These are phyloP conservation scores for Elsinoe fawcettii DNA, from an alignment of 2,329 filamentous ascomycete genomes.

Conservation along the genomic window DNA sequence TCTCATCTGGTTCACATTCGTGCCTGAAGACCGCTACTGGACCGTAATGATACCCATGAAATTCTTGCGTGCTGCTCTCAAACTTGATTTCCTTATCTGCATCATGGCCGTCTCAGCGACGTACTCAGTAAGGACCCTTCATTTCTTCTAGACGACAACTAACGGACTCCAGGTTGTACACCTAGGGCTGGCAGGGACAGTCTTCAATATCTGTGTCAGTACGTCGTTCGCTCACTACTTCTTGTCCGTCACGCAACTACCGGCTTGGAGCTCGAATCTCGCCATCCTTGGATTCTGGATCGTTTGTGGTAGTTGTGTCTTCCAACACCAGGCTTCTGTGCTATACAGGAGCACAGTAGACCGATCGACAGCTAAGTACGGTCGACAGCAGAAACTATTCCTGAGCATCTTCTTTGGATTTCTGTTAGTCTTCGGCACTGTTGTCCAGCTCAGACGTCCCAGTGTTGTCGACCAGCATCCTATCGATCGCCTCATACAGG, in stretches of 20 bases:
- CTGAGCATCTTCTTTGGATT: conserved; percentile 27
- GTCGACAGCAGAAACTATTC: not conserved
- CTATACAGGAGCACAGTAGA: not conserved
- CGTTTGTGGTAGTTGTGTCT: conserved; percentile 31
- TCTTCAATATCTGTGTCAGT: conserved; percentile 33
- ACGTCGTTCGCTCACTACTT: conserved; percentile 20
- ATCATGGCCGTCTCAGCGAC: conserved; percentile 25
- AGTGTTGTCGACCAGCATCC: conserved; percentile 40
- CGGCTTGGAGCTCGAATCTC: conserved; percentile 27
- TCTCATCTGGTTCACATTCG: conserved; percentile 29
- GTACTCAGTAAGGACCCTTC: conserved; percentile 25
- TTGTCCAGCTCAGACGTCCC: conserved; percentile 22
- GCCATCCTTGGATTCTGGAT: conserved; percentile 28
- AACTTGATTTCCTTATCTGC: conserved; percentile 24
- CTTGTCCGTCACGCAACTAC: not conserved
- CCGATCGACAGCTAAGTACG: not conserved
- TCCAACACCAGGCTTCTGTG: conserved; percentile 17
- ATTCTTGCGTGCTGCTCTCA: conserved; percentile 32
- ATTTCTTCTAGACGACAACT: too few relatives aligned
- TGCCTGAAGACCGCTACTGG: conserved; percentile 33
- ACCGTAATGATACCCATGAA: conserved; percentile 31
- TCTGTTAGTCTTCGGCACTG: conserved; percentile 37
- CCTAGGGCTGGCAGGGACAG: conserved; percentile 34
- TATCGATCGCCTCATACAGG: conserved; percentile 47
- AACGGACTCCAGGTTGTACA: conserved; percentile 40